Evolutionary conservation across 179 eudicot genomes (phyloP), one percentile per base, ranked within the genome.

Genomic region (Heliamphora pulchella): DNA sequence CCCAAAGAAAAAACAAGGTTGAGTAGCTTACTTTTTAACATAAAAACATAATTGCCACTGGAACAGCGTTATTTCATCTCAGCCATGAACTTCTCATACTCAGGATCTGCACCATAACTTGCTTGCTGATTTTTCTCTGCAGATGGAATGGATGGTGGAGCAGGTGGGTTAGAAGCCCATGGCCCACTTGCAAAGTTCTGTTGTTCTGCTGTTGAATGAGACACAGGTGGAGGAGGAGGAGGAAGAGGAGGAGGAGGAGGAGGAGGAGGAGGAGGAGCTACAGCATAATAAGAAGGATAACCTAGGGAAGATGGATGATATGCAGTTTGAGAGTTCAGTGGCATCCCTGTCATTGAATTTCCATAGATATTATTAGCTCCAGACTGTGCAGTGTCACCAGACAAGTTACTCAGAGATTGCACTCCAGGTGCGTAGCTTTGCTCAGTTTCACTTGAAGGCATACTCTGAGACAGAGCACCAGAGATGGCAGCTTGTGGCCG

Each of bases 61-160:
- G 39, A 22, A 41, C n/a, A 65, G 54, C 51, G 77, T 86, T 84
- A 91, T 76, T 86, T 91, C 94, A 92, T 89, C 83, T 91, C 97
- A 79, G 94, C 88, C 94, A 92, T 88, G 86, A 92, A 92, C 89
- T 92, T 92, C 82, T 92, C 97, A 75, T 91, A 92, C 85, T 91
- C 97, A 0, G 90, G 79, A 80, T 92, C 97, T 63, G 85, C 84
- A 59, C 90, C 90, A 71, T 86, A 85, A 39, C 87, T 44, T 71
- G 84, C 48, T 83, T 79, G 88, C 67, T 87, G 92, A 72, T 83
- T 84, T 80, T 89, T 80, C 77, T 89, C 84, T 57, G 78, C 86
- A 47, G 91, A 71, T 58, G 79, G 79, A 76, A 86, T 70, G 63
- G 89, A 85, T 18, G 84, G 86, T 5, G 82, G 84, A 61, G 71